Conservation (phyloP, 1,284 basidiomycete genomes). For the Papiliotrema flavescens region DNA sequence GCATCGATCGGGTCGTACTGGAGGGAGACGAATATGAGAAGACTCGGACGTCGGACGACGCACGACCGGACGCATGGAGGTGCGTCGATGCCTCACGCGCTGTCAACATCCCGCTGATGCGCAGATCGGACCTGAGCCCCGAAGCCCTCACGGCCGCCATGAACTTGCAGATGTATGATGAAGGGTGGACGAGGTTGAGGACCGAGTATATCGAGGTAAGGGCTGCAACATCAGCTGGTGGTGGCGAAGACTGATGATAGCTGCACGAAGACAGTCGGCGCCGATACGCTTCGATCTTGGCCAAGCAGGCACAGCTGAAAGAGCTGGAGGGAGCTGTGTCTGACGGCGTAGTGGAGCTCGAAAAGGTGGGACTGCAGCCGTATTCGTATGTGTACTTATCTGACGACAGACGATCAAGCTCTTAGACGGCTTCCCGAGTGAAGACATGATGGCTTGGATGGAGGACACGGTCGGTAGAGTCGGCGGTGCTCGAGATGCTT, state of each 20-base stretch:
- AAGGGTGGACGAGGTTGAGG: slow-evolving; percentile 32
- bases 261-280: slow-evolving; percentile 29
- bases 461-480: slow-evolving; percentile 20
- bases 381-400: not conserved
- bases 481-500: not conserved
- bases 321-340: slow-evolving; percentile 36
- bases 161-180: slow-evolving; percentile 42
- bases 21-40: slow-evolving; percentile 28
- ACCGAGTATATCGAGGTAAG: slow-evolving; percentile 42
- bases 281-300: slow-evolving; percentile 30
- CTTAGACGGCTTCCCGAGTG: slow-evolving; percentile 38
- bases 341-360: slow-evolving; percentile 41
- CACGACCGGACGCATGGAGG: slow-evolving; percentile 41
- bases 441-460: slow-evolving; percentile 44
- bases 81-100: slow-evolving; percentile 12
- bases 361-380: slow-evolving; percentile 29
- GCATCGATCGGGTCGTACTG: slow-evolving; percentile 33
- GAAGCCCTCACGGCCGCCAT: slow-evolving; percentile 36
- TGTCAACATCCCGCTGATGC: not conserved
- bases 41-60: slow-evolving; percentile 1
- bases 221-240: slow-evolving; percentile 1
- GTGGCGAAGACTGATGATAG: slow-evolving; percentile 9
- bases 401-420: slow-evolving; percentile 36
- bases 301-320: slow-evolving; percentile 36
- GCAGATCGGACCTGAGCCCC: slow-evolving; percentile 34